A percentile compares a stretch with the other conserved stretches of the same genome.
Evolutionary conservation across 306 rosid species (phyloP).

Genomic region (Arachis stenosperma): DNA sequence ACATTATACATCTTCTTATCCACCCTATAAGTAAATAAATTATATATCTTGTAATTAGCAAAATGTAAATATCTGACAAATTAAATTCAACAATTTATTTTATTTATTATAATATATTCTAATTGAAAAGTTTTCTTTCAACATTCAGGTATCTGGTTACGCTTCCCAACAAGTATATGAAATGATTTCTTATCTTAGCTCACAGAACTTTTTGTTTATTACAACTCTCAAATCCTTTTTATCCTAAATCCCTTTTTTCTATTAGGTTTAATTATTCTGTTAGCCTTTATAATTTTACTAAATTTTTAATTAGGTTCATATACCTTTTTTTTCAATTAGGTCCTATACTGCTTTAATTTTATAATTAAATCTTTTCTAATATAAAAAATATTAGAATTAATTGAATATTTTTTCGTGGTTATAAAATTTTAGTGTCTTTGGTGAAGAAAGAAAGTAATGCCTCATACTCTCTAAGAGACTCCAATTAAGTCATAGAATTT

Average conservation of each 20-base stretch:
- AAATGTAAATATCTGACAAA: not conserved
- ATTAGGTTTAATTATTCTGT: no score
- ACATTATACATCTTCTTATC: slow-evolving; percentile 48
- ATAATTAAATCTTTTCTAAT: no score
- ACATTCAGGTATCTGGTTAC: slow-evolving; percentile 57
- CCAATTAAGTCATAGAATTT: slow-evolving; percentile 83
- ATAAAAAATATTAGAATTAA: no score
- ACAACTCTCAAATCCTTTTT: not conserved
- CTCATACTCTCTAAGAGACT: slow-evolving; percentile 73
- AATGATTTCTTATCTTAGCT: slow-evolving; percentile 47
- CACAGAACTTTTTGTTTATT: no score
- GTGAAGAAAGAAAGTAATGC: slow-evolving; percentile 81
- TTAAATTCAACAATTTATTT: slow-evolving; percentile 8
- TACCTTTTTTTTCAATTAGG: no score
- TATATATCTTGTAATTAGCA: not conserved
- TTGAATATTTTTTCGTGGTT: slow-evolving; percentile 39
- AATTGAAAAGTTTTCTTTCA: slow-evolving; percentile 25
- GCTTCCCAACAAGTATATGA: slow-evolving; percentile 54
- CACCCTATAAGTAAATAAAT: slow-evolving; percentile 53
- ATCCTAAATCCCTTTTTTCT: not conserved
- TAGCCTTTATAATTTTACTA: no score
- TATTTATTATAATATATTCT: slow-evolving; percentile 12
- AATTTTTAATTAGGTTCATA: no score
- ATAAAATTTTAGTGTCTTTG: slow-evolving; percentile 79
- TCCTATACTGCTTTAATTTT: no score